Percentiles rank a stretch among this genome's conserved stretches.
These are phyloP conservation scores for Amphicarpaea edgeworthii DNA, from an alignment of 306 rosid genomes.

Conservation along the genomic window DNA sequence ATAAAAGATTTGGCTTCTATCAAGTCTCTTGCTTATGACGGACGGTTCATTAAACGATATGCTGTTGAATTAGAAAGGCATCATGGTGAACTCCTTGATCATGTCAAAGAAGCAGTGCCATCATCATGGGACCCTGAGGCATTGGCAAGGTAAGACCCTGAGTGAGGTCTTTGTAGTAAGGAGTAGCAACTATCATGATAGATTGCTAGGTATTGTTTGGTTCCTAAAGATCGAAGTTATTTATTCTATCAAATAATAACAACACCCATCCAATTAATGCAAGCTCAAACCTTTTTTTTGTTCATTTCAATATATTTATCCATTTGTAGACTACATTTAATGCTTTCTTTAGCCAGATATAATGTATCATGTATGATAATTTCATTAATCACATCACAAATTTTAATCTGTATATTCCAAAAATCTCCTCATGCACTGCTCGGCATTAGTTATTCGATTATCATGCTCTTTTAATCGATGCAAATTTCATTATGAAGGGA, in stretches of 20 bases:
- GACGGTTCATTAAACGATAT: conserved; percentile 83
- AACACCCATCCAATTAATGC: not conserved
- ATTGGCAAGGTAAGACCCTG: conserved; percentile 66
- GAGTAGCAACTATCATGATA: not conserved
- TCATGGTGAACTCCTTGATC: conserved; percentile 63
- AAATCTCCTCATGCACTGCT: conserved; percentile 11
- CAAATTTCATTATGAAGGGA: not conserved
- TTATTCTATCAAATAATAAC: not conserved
- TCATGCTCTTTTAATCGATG: not conserved
- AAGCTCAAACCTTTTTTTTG: not conserved
- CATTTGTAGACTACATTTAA: not conserved
- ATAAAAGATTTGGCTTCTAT: conserved; percentile 74
- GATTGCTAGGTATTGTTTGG: not conserved
- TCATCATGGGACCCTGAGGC: conserved; percentile 78
- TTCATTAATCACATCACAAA: not conserved
- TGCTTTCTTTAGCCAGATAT: not conserved
- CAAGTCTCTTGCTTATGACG: conserved; percentile 85
- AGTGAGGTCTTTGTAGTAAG: not conserved
- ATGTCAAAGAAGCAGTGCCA: conserved; percentile 83
- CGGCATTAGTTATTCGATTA: not conserved
- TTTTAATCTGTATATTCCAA: not conserved
- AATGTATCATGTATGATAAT: not conserved
- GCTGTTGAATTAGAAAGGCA: conserved; percentile 76
- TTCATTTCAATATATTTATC: not conserved
- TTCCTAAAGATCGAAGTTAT: not conserved